Conservation (phyloP, 257 asterid species). For the Petrea volubilis region DNA sequence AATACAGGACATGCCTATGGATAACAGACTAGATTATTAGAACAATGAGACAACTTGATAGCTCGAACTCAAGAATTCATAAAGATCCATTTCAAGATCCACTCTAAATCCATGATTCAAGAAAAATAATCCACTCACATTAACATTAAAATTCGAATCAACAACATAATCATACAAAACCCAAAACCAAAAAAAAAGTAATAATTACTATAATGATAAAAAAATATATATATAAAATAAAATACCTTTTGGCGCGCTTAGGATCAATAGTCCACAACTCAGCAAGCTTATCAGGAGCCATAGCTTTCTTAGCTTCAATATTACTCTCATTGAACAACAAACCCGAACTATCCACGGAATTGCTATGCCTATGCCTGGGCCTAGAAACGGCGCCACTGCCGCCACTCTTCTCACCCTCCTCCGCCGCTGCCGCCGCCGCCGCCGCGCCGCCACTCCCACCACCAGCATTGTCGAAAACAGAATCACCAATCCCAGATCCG, state of each 20-base stretch:
- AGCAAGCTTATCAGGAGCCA: constrained; percentile 97
- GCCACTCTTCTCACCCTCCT: constrained; percentile 5
- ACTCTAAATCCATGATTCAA: constrained; percentile 16
- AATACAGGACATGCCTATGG: background rate
- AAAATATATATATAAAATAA: background rate
- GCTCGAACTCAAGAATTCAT: constrained; percentile 33
- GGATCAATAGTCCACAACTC: constrained; percentile 96
- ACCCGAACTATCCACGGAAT: constrained; percentile 76
- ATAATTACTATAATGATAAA: background rate
- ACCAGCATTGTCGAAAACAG: constrained; percentile 40
- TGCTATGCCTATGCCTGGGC: constrained; percentile 48
- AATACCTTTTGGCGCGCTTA: constrained; percentile 89
- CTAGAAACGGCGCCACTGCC: constrained; percentile 28
- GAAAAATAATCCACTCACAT: background rate
- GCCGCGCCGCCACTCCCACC: constrained; percentile 25
- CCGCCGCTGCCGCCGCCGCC: constrained; percentile 22
- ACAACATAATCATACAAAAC: background rate
- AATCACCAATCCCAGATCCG: constrained; percentile 48
- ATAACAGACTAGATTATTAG: background rate
- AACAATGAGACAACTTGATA: constrained; percentile 10
- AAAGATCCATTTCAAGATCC: constrained; percentile 42
- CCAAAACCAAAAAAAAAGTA: background rate
- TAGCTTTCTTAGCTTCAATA: constrained; percentile 94
- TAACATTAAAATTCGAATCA: background rate
- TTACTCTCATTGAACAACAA: constrained; percentile 52